Evolutionary conservation across 139 green algal genomes (phyloP), one percentile per base, ranked within the genome.

Genomic region (Trebouxia sp.): DNA sequence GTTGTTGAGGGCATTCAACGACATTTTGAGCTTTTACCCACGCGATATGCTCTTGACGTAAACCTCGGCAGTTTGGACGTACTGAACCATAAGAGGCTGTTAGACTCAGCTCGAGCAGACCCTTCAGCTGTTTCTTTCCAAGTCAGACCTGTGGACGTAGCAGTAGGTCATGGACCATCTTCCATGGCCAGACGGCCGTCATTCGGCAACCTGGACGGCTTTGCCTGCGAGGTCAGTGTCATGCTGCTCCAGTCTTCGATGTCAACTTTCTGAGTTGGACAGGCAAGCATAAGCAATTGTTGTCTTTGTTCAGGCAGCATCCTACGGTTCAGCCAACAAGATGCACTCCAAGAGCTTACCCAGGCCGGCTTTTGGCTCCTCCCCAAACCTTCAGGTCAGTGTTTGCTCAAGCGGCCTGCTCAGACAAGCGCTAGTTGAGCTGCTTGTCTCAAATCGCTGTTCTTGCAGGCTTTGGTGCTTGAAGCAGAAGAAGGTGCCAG

Each of bases 61-160:
- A 97, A 97, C 83, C 92, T 93, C 28, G 87, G 91, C 47, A 91
- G 89, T n/a, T 55, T 97, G 15, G 96, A 98, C 66, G 92, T 99
- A 45, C 76, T 98, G 0, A 95, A 91, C 43, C 96, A 99, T 84
- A 96, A 98, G 84, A 83, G 92, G 28, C 89, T 99, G 82, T 86
- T 99, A 32, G 90, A 97, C 67, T 92, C 92, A 58, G 96, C 95
- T 15, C 82, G 91, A 17, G 67, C 83, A 20, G 92, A 96, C 85
- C 92, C 91, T 3, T 89, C 83, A 37, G 91, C 90, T 6, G 92
- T 97, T 9, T 94, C 87, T 0, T 98, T 98, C 72, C 92, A 95
- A 47, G 91, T 98, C 38, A 87, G 94, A 8, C 87, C 88, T 3
- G 94, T 98, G 1, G 93, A 97, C 56, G 93, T 97, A 30, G 76